A percentile compares a stretch with the other conserved stretches of the same genome.
phyloP scores from a whole-genome alignment of 2,329 filamentous ascomycete species.

The Huntiella abstrusa region DNA sequence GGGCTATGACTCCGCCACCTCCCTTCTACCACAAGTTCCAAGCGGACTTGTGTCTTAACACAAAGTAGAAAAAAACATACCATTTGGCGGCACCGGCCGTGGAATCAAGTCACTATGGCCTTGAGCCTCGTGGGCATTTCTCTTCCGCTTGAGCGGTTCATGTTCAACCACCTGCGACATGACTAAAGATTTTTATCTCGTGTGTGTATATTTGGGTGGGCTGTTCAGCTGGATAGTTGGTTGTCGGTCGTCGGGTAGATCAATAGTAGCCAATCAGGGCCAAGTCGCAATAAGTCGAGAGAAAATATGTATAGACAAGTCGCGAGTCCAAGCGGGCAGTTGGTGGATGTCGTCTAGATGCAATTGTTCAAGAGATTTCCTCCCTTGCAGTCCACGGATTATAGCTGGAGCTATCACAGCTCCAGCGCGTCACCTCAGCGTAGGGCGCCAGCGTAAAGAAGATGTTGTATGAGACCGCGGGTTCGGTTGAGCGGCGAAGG shows the following conservation, averaged over 20 bases:
- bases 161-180: constrained; percentile 9
- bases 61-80: constrained; percentile 4
- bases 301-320: not conserved
- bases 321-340: not conserved
- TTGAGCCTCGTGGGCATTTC: constrained; percentile 9
- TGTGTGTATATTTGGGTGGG: no score
- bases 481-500: no score
- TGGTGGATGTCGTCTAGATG: not conserved
- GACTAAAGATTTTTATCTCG: not conserved
- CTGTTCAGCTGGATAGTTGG: not conserved
- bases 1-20: not conserved
- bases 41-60: not conserved
- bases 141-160: constrained; percentile 10
- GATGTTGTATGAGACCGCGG: not conserved
- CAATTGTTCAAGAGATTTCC: not conserved
- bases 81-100: constrained; percentile 8
- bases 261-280: not conserved
- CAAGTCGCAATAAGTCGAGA: not conserved
- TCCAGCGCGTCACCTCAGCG: constrained; percentile 7
- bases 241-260: not conserved
- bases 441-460: constrained; percentile 7
- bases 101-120: constrained; percentile 9
- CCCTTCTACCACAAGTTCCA: not conserved
- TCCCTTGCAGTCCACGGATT: not conserved
- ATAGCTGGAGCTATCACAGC: constrained; percentile 8